Conservation (phyloP, 2,329 filamentous ascomycete species). For the Colletotrichum sp. region DNA sequence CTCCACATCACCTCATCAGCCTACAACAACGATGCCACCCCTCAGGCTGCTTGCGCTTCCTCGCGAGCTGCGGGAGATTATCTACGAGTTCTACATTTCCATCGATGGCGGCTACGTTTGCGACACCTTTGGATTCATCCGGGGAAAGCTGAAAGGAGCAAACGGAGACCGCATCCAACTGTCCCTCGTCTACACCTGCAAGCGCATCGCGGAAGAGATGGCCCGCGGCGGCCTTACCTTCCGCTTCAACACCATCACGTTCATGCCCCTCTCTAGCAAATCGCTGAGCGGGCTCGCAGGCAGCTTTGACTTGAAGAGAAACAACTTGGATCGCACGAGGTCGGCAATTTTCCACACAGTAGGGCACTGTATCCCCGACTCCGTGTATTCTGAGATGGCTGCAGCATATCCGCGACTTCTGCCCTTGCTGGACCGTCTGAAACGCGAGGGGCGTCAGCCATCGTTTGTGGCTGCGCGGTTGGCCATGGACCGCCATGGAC, state of each 20-base stretch:
- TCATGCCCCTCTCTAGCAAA: no score
- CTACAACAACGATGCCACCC: neutral
- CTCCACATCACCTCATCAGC: neutral
- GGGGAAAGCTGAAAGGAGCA: neutral
- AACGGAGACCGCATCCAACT: neutral
- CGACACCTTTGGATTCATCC: neutral
- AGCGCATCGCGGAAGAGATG: neutral
- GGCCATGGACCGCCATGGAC: neutral
- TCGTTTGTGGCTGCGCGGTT: neutral
- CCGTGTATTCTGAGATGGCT: neutral
- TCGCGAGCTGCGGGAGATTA: neutral
- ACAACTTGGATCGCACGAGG: neutral
- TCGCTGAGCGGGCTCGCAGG: no score
- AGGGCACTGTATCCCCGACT: neutral
- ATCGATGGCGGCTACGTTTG: neutral
- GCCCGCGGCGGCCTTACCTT: neutral
- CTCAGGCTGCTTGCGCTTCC: neutral
- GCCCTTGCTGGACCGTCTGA: neutral
- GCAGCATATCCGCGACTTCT: neutral
- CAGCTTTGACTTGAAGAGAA: no score
- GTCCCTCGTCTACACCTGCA: neutral
- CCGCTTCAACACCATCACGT: neutral
- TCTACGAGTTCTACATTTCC: neutral
- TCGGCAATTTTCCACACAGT: neutral
- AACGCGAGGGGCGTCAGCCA: neutral